Evolutionary conservation across 768 basidiomycete genomes (phyloP).

Genomic region (Suillus hirtellus): DNA sequence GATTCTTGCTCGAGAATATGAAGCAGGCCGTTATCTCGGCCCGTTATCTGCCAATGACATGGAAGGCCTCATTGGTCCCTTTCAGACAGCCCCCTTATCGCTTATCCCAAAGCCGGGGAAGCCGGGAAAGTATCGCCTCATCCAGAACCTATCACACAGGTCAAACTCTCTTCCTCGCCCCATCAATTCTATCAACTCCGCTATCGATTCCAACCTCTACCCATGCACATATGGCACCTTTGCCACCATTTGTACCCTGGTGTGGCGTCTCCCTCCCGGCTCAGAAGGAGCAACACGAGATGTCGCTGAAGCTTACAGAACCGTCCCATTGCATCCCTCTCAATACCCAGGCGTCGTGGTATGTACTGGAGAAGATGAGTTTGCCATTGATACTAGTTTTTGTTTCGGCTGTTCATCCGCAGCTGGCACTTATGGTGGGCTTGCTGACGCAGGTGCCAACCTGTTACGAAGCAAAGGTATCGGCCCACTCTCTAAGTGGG

Average conservation of each 20-base stretch:
- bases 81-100: constrained; percentile 38
- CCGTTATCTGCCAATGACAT: constrained; percentile 25
- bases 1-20: constrained; percentile 20
- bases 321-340: constrained; percentile 22
- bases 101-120: constrained; percentile 41
- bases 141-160: constrained; percentile 42
- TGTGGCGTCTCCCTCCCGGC: constrained; percentile 35
- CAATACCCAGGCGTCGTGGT: constrained; percentile 31
- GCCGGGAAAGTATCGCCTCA: constrained; percentile 27
- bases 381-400: constrained; percentile 28
- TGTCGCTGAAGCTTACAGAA: constrained; percentile 26
- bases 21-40: constrained; percentile 31
- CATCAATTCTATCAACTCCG: constrained; percentile 32
- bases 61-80: constrained; percentile 35
- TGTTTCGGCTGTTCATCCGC: constrained; percentile 27
- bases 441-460: constrained; percentile 24
- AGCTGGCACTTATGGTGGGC: constrained; percentile 25
- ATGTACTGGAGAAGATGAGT: constrained; percentile 20
- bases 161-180: constrained; percentile 15
- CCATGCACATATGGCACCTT: constrained; percentile 51
- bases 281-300: constrained; percentile 36
- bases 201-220: constrained; percentile 33
- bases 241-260: constrained; percentile 26
- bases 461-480: constrained; percentile 18
- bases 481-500: constrained; percentile 28